Base-by-base conservation (phyloP, 768 basidiomycete species). In the Chalciporus piperatus region DNA sequence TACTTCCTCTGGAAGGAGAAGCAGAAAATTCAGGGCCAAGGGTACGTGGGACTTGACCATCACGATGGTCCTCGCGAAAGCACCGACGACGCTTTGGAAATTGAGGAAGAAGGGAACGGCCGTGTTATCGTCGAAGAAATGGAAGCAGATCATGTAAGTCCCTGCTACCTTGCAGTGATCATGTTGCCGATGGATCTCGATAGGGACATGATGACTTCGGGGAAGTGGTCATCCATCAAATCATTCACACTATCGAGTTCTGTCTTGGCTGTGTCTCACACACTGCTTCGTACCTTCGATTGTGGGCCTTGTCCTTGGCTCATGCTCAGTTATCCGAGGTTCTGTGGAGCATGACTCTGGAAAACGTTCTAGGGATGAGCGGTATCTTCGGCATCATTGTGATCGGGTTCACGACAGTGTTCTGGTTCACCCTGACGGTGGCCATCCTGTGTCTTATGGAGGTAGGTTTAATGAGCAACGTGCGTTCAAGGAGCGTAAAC, bases 241-340 rank as follows among this genome's bases (percentile, higher is more conserved):
- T 97, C 55, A 99, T 99, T 64, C 97, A 98, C 72, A 96, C 94
- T 22, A 98, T 99, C 71, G 97, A 99, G 74, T 99, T 98, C 73
- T 99, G 97, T 67, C 83, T 99, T 30, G 97, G 96, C 7, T 98
- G 96, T 70, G 98, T 98, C 63, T 98, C 96, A 57, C 96, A 98
- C 70, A 98, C 96, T 1, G 92, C 92, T 12, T 92, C 89, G 14
- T 92, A 91, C 70, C 81, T 93, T 43, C 89, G 96, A 66, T 77
- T 99, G 35, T 98, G 96, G 96, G 97, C 97, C 17, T 81, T 99
- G 7, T 99, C 97, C 22, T 81, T 99, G 46, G 97, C 97, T 11
- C 97, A 99, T 72, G 93, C 97, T 17, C 97, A 98, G 72, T 77
- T 99, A 16, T 96, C 93, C 35, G 94, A 94, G 69, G 93, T 96